phyloP scores from a whole-genome alignment of 2,329 filamentous ascomycete genomes.

The Albophoma yamanashiensis region DNA sequence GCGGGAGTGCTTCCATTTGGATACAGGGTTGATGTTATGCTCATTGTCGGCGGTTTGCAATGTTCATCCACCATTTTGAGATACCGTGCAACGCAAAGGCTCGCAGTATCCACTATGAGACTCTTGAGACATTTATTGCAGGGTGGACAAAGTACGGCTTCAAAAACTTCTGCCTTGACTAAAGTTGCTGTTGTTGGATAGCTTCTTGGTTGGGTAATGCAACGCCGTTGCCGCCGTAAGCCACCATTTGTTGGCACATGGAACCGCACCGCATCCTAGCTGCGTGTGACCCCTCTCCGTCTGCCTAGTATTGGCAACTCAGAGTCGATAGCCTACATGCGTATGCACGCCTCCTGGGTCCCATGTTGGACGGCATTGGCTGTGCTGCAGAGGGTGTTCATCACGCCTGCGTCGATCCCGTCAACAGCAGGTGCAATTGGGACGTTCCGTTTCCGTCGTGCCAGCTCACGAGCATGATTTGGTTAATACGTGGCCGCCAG shows the following conservation, averaged over 20 bases:
- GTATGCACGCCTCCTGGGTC: background rate
- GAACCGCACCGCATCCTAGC: background rate
- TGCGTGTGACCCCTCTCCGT: background rate
- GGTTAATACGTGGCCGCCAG: slow-evolving; percentile 60
- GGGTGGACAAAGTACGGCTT: background rate
- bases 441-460: background rate
- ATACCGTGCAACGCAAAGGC: background rate
- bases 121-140: background rate
- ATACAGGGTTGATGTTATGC: background rate
- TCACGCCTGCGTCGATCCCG: background rate
- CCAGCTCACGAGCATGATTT: background rate
- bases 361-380: background rate
- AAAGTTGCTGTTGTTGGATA: background rate
- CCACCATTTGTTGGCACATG: background rate
- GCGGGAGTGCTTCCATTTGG: background rate
- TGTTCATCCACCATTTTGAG: background rate
- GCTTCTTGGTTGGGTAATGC: too few species aligned
- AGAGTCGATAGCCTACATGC: background rate
- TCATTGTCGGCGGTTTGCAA: background rate
- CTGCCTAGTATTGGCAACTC: background rate
- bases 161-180: too few species aligned
- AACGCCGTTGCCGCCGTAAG: background rate
- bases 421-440: background rate
- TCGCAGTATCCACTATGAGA: background rate
- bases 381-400: background rate